These are phyloP conservation scores for Lophium mytilinum DNA, from an alignment of 495 filamentous ascomycete genomes.

Conservation along the genomic window DNA sequence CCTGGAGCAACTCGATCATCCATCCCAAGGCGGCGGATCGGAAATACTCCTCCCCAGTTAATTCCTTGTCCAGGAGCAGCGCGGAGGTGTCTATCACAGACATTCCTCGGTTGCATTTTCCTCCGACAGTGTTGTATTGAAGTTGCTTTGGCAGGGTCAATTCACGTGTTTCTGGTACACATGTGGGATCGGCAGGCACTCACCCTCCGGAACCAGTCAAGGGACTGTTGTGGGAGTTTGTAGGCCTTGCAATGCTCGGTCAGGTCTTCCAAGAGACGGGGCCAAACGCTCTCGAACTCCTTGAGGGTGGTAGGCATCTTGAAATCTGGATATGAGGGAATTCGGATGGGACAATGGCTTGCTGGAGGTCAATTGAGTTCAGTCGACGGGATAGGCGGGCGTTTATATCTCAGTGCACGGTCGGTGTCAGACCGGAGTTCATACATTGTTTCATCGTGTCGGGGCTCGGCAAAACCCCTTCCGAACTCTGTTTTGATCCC, in stretches of 20 bases:
- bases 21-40: conserved; percentile 79
- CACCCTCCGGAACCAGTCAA: conserved; percentile 86
- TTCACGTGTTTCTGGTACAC: too few species aligned
- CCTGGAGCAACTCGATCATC: conserved; percentile 96
- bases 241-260: conserved; percentile 66
- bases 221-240: conserved; percentile 68
- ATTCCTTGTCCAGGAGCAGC: conserved; percentile 62
- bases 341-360: too few species aligned
- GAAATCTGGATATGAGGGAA: not conserved
- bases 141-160: conserved; percentile 49
- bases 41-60: conserved; percentile 71
- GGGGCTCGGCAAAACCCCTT: too few species aligned
- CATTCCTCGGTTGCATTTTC: conserved; percentile 98
- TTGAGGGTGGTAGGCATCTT: conserved; percentile 54
- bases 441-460: too few species aligned
- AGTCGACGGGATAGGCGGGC: not conserved
- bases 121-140: conserved; percentile 77
- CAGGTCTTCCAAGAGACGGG: conserved; percentile 67
- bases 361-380: too few species aligned
- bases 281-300: conserved; percentile 86
- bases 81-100: conserved; percentile 87
- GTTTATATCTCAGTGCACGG: not conserved
- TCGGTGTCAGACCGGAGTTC: too few species aligned
- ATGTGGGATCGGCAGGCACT: conserved; percentile 6
- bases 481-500: too few species aligned